A percentile compares a stretch with the other conserved stretches of the same genome.
phyloP scores from a whole-genome alignment of 306 rosid species.

The Aeschynomene evenia region DNA sequence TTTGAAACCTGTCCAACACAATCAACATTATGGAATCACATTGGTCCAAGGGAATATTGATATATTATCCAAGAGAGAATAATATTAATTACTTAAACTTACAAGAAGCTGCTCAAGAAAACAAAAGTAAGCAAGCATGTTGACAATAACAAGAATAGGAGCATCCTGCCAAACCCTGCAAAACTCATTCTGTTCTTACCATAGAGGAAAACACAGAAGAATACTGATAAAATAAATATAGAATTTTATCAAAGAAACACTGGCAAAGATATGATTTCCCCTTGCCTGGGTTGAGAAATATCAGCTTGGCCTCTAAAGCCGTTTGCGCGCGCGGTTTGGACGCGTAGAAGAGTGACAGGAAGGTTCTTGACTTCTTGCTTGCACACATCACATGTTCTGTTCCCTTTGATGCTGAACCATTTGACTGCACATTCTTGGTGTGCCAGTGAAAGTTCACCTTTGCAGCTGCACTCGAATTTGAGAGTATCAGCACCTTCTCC shows the following conservation, averaged over 20 bases:
- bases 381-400: conserved; percentile 84
- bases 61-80: too few relatives aligned
- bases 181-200: conserved; percentile 10
- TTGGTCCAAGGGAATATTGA: neutral
- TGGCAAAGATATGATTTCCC: neutral
- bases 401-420: conserved; percentile 92
- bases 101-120: conserved; percentile 51
- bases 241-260: neutral
- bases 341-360: conserved; percentile 65
- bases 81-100: conserved; percentile 31
- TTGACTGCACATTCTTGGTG: conserved; percentile 76
- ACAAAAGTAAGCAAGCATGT: conserved; percentile 48
- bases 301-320: conserved; percentile 38
- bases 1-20: conserved; percentile 51
- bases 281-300: conserved; percentile 60
- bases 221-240: neutral
- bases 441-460: conserved; percentile 88
- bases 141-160: conserved; percentile 42
- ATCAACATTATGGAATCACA: conserved; percentile 30
- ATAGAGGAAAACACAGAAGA: conserved; percentile 28
- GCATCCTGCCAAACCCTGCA: conserved; percentile 45
- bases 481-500: conserved; percentile 68
- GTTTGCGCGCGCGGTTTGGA: conserved; percentile 30
- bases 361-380: conserved; percentile 76
- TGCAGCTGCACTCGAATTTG: conserved; percentile 86